Percentiles rank a stretch among this genome's conserved stretches.
Evolutionary conservation across 768 basidiomycete species (phyloP).

Genomic region (Dictyophora rubrovolvata): DNA sequence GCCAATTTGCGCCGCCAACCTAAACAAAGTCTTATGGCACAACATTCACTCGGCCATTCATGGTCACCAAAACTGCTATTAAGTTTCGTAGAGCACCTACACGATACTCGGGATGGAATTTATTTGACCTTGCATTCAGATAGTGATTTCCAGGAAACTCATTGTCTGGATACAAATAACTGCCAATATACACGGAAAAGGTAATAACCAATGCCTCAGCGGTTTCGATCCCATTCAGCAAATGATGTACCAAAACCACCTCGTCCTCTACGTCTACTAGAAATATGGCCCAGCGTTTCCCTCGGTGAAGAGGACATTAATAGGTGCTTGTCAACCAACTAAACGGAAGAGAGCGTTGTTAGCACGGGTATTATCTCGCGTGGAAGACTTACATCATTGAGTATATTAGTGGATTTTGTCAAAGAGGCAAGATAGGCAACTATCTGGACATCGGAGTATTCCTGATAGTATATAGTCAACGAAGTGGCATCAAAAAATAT

Average conservation of each 20-base stretch:
- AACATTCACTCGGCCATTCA: too few species aligned
- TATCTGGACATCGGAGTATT: slow-evolving; percentile 92
- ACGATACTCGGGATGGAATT: neutral
- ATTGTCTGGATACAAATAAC: neutral
- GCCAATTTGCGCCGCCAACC: too few species aligned
- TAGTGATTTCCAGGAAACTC: neutral
- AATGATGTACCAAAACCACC: slow-evolving; percentile 33
- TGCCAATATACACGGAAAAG: neutral
- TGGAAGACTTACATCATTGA: slow-evolving; percentile 71
- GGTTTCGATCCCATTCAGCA: slow-evolving; percentile 50
- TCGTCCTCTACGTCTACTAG: slow-evolving; percentile 40
- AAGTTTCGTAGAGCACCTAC: too few species aligned
- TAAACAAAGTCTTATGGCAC: too few species aligned
- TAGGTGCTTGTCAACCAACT: slow-evolving; percentile 75
- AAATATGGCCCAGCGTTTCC: slow-evolving; percentile 31
- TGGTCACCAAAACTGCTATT: too few species aligned
- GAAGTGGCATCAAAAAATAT: slow-evolving; percentile 1
- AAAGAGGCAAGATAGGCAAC: slow-evolving; percentile 81
- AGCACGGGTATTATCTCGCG: neutral
- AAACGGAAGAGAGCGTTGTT: slow-evolving; percentile 12
- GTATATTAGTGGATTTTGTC: slow-evolving; percentile 76
- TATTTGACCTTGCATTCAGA: too few species aligned
- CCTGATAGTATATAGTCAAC: slow-evolving; percentile 34
- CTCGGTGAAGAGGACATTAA: slow-evolving; percentile 46
- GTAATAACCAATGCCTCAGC: neutral